Conservation (phyloP, 2,329 filamentous ascomycete species). For the Pestalotiopsis sp. region DNA sequence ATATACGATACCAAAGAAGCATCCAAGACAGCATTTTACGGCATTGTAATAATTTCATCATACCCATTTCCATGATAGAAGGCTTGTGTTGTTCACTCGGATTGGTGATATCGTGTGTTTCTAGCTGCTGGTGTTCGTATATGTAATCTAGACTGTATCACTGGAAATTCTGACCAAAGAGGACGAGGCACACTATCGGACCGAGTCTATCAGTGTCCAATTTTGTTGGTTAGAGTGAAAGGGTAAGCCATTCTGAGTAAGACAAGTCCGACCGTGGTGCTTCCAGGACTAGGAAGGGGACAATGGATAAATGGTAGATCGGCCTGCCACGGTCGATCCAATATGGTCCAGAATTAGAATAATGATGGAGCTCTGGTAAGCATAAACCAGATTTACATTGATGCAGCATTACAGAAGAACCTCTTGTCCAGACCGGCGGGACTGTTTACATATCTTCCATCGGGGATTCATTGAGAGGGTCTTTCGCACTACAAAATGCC, state of each 20-base stretch:
- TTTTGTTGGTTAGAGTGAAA: neutral
- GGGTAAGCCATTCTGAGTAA: neutral
- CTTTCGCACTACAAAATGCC: neutral
- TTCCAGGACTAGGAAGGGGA: neutral
- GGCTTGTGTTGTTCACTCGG: neutral
- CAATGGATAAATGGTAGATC: neutral
- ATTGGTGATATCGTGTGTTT: neutral
- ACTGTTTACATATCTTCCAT: neutral
- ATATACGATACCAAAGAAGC: slow-evolving; percentile 7
- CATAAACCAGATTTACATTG: neutral
- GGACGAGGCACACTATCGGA: neutral
- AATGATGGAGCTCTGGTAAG: too few relatives aligned
- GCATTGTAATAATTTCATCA: neutral
- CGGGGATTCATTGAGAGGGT: neutral
- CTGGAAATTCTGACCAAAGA: neutral
- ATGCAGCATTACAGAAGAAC: neutral
- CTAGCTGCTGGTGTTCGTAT: neutral
- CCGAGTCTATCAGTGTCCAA: neutral
- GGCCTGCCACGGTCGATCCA: neutral
- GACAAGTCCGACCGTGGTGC: neutral
- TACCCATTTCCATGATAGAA: neutral
- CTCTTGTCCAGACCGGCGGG: neutral
- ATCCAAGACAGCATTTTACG: neutral
- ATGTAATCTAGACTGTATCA: too few relatives aligned
- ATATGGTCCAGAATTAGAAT: too few relatives aligned